Evolutionary conservation across 2,329 filamentous ascomycete genomes (phyloP).

Genomic region (Fusarium ambrosium): DNA sequence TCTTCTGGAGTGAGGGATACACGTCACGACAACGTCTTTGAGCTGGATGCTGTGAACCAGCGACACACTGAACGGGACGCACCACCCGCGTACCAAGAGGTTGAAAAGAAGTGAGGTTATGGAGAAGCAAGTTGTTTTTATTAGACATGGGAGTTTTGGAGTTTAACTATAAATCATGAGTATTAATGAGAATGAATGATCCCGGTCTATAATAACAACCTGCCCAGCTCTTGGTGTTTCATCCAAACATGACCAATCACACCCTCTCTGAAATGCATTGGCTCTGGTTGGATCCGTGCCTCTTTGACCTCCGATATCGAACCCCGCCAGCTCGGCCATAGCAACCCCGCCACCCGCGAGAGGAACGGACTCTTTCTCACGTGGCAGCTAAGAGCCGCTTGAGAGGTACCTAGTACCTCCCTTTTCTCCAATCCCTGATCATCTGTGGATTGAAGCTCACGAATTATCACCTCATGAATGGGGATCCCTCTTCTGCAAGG

Average conservation of each 20-base stretch:
- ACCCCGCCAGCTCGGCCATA: conserved; percentile 16
- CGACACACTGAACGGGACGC: conserved; percentile 17
- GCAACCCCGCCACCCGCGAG: conserved; percentile 12
- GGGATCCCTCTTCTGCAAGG: background rate
- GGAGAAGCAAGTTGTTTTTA: background rate
- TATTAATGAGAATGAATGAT: conserved; percentile 9
- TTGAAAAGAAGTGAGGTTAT: conserved; percentile 25
- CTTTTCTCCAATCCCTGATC: background rate
- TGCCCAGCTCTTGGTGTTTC: background rate
- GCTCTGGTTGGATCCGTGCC: conserved; percentile 39
- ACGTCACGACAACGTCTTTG: conserved; percentile 13
- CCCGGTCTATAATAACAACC: background rate
- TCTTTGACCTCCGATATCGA: conserved; percentile 45
- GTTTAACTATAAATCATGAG: background rate
- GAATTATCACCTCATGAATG: conserved; percentile 19
- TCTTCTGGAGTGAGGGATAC: background rate
- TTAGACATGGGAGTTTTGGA: background rate
- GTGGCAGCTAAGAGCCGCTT: background rate
- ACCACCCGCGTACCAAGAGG: conserved; percentile 42
- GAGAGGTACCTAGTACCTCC: background rate
- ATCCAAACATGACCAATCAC: background rate
- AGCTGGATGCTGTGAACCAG: conserved; percentile 10
- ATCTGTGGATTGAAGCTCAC: background rate
- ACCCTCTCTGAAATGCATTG: conserved; percentile 30
- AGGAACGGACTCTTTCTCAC: conserved; percentile 3